These are phyloP conservation scores for Saccharomyces mikatae DNA, from an alignment of 805 yeast species.

Conservation along the genomic window DNA sequence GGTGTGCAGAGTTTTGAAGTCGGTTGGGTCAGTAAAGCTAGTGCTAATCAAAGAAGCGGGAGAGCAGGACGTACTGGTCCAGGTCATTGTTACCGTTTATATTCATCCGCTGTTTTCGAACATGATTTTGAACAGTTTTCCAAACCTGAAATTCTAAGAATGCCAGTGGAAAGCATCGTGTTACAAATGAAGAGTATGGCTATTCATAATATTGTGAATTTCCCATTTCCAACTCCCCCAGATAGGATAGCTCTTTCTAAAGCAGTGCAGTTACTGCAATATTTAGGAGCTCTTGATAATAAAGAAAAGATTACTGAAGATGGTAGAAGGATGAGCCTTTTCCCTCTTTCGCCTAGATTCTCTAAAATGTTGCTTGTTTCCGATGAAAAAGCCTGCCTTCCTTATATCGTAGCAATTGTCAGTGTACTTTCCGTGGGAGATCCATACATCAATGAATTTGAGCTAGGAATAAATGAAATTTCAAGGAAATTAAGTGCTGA, in stretches of 20 bases:
- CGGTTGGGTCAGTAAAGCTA: slow-evolving; percentile 90
- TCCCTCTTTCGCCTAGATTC: slow-evolving; percentile 91
- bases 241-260: slow-evolving; percentile 47
- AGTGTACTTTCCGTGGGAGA: slow-evolving; percentile 91
- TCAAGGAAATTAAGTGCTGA: slow-evolving; percentile 6
- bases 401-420: slow-evolving; percentile 84
- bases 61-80: slow-evolving; percentile 99
- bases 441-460: slow-evolving; percentile 72
- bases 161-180: slow-evolving; percentile 96
- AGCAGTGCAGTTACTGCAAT: slow-evolving; percentile 61
- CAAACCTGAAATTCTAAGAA: slow-evolving; percentile 81
- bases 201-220: slow-evolving; percentile 77
- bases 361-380: slow-evolving; percentile 85
- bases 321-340: slow-evolving; percentile 79
- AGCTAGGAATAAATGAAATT: slow-evolving; percentile 45
- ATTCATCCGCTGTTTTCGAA: slow-evolving; percentile 89
- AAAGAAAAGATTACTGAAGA: slow-evolving; percentile 57
- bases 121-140: slow-evolving; percentile 76
- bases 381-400: slow-evolving; percentile 76
- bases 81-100: slow-evolving; percentile 90
- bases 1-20: slow-evolving; percentile 91
- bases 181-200: slow-evolving; percentile 96
- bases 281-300: slow-evolving; percentile 66
- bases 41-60: slow-evolving; percentile 91
- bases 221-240: slow-evolving; percentile 96